These are phyloP conservation scores for Pythium diclinum DNA, from an alignment of 352 stramenopile genomes.

Conservation along the genomic window DNA sequence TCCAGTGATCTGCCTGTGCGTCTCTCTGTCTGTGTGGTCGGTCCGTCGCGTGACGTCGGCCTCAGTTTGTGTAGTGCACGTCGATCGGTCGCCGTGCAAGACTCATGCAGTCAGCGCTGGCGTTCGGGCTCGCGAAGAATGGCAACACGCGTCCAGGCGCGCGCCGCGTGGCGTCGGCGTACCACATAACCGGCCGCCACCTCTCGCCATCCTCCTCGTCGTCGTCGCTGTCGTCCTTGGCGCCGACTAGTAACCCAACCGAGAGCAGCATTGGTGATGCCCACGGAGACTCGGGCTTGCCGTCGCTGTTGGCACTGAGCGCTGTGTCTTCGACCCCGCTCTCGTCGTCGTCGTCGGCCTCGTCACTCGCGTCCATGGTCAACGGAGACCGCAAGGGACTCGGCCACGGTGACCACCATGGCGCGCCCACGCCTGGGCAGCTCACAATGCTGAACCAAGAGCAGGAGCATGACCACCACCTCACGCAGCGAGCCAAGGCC, in stretches of 20 bases:
- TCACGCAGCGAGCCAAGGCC: constrained; percentile 40
- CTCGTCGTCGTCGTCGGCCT: constrained; percentile 21
- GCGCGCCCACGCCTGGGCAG: constrained; percentile 3
- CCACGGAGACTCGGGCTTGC: constrained; percentile 1
- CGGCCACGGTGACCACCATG: constrained; percentile 11
- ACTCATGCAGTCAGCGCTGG: constrained; percentile 54
- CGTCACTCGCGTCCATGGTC: constrained; percentile 19
- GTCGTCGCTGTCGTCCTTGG: constrained; percentile 28
- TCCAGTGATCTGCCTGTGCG: background rate
- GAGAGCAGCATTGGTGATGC: background rate
- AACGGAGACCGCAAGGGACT: constrained; percentile 24
- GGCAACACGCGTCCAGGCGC: constrained; percentile 53
- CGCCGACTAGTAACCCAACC: background rate
- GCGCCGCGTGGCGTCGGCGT: constrained; percentile 55
- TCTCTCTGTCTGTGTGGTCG: background rate
- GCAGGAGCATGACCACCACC: constrained; percentile 32
- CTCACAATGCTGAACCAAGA: background rate
- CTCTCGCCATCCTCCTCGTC: constrained; percentile 32
- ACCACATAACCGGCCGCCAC: constrained; percentile 49
- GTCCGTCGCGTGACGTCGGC: background rate
- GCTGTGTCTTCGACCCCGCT: constrained; percentile 14
- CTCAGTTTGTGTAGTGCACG: background rate
- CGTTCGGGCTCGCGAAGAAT: constrained; percentile 61
- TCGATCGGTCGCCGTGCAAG: background rate
- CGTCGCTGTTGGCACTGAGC: constrained; percentile 22